phyloP scores from a whole-genome alignment of 2,329 filamentous ascomycete species.

The Botrytis tulipae region DNA sequence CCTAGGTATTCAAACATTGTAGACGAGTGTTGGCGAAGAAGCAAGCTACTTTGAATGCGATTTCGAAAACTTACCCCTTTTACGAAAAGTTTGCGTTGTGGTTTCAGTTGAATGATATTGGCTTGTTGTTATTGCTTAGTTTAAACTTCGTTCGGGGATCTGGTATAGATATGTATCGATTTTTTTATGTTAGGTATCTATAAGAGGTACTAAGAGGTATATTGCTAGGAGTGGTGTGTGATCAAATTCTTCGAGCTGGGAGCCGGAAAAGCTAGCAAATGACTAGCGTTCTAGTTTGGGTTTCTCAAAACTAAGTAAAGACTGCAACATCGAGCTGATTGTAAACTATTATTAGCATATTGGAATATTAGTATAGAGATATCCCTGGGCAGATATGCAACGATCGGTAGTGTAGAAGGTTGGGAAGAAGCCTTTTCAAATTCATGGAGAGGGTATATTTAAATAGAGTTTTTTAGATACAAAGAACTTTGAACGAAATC shows the following conservation, averaged over 20 bases:
- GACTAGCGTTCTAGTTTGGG: background rate
- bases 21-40: background rate
- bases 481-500: background rate
- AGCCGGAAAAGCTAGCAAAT: background rate
- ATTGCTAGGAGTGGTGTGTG: background rate
- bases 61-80: background rate
- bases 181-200: background rate
- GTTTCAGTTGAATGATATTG: background rate
- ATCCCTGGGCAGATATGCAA: background rate
- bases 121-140: too few relatives aligned
- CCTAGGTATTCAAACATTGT: background rate
- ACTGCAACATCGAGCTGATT: background rate
- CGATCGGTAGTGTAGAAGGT: background rate
- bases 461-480: background rate
- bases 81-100: background rate
- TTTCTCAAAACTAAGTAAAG: too few relatives aligned
- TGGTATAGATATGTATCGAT: background rate
- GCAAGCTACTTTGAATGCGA: background rate
- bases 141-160: background rate
- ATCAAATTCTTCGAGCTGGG: background rate
- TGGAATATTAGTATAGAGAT: background rate
- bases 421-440: background rate
- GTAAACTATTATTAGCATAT: background rate
- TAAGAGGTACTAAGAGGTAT: background rate
- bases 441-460: fast-evolving